Base-by-base conservation (phyloP, 2,329 filamentous ascomycete genomes). In the Ophiocordyceps robertsii region DNA sequence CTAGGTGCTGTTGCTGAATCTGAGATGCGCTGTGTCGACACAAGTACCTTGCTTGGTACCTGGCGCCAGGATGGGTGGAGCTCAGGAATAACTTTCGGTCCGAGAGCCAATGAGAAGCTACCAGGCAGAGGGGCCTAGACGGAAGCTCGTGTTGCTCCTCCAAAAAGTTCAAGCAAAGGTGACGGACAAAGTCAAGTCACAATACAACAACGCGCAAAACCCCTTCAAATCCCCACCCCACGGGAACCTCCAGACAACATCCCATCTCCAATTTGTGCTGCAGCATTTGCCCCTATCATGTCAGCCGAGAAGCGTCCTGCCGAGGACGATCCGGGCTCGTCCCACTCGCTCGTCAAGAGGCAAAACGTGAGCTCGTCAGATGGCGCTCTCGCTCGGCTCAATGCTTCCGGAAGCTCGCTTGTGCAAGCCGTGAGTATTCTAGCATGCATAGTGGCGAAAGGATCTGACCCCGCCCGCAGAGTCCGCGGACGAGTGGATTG, bases 241-340 rank as follows among this genome's bases (percentile, higher is more conserved):
- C n/a, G 31, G 12, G 31, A 32, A 2, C 31, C 2, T 11, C 3
- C 2, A 32, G 31, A 13, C 31, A n/a, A 32, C 11, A 13, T 6
- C 6, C 31, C 8, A 13, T 6, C 14, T n/a, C 16, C 16, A 31
- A n/a, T 35, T 24, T 33, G 38, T 3, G 3, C 14, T 32, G 7
- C 6, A 24, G 8, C 33, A 10, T n/a, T n/a, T n/a, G 8, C 16
- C 33, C 30, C 32, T 53, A 58, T n/a, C 46, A 95, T 95, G 89
- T 87, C 88, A 30, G 75, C 84, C 48, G 89, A 94, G 65, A 96
- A 98, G 68, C 79, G 92, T 58, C 84, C 88, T 46, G 88, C 89
- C n/a, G 80, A 84, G 47, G 82, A 84, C 52, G 83, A 85, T 46
- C 90, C 90, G 52, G 77, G 81, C 54, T 78, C 79, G 21, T 79